phyloP scores from a whole-genome alignment of 768 basidiomycete species.

The Lenzites betulinus region DNA sequence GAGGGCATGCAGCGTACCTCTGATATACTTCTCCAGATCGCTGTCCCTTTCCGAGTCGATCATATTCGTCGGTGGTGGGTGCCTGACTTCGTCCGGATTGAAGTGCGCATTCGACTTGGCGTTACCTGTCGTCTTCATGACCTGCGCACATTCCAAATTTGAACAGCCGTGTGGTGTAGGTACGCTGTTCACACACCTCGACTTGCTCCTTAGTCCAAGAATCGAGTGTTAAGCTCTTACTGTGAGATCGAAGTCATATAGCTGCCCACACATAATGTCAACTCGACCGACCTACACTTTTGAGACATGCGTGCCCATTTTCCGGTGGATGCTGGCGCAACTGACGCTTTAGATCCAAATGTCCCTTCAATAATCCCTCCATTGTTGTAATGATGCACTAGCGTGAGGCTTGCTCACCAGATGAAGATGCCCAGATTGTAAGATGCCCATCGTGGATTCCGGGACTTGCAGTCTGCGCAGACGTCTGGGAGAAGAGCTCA shows the following conservation, averaged over 20 bases:
- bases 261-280: background rate
- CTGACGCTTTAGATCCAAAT: conserved; percentile 53
- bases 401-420: conserved; percentile 51
- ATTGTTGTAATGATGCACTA: no score
- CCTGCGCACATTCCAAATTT: conserved; percentile 41
- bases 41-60: conserved; percentile 82
- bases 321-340: conserved; percentile 92
- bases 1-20: conserved; percentile 51
- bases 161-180: conserved; percentile 4
- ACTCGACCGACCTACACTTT: conserved; percentile 73
- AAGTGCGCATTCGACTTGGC: conserved; percentile 74
- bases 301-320: conserved; percentile 90
- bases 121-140: conserved; percentile 83
- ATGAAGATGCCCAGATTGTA: conserved; percentile 88
- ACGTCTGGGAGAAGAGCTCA: conserved; percentile 49
- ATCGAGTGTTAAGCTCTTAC: conserved; percentile 90
- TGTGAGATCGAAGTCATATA: conserved; percentile 32
- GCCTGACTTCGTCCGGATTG: conserved; percentile 79
- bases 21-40: conserved; percentile 89
- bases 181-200: conserved; percentile 54
- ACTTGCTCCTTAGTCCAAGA: conserved; percentile 88
- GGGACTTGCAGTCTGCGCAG: conserved; percentile 92
- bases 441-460: conserved; percentile 87
- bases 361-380: background rate
- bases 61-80: conserved; percentile 82